Evolutionary conservation across 805 yeast genomes (phyloP).

Genomic region (Schwanniomyces polymorphus): DNA sequence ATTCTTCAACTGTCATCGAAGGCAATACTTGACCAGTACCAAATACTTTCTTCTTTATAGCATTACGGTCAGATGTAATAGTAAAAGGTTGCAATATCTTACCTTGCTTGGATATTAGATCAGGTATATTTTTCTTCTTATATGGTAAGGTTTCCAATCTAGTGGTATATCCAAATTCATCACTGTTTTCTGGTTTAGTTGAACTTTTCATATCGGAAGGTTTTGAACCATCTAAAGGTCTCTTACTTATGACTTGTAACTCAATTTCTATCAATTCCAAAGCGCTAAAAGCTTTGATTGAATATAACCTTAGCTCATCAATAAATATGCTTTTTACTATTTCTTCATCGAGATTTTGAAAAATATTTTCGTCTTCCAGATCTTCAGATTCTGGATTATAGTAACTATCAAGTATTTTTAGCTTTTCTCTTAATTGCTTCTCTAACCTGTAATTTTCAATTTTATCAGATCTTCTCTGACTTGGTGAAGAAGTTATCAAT

Average conservation of each 20-base stretch:
- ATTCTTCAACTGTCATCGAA: conserved; percentile 92
- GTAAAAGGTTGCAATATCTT: conserved; percentile 84
- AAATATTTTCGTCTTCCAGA: conserved; percentile 16
- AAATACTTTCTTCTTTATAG: conserved; percentile 62
- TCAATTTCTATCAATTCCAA: conserved; percentile 68
- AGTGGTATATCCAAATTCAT: conserved; percentile 58
- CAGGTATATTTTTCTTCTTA: conserved; percentile 19
- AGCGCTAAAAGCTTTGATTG: conserved; percentile 53
- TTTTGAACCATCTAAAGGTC: conserved; percentile 23
- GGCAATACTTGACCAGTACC: conserved; percentile 95
- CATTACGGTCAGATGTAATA: conserved; percentile 54
- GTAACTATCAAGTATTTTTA: conserved; percentile 38
- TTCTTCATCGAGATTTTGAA: conserved; percentile 61
- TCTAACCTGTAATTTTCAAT: conserved; percentile 66
- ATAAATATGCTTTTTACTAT: conserved; percentile 52
- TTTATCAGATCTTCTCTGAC: conserved; percentile 62
- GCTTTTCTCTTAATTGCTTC: conserved; percentile 47
- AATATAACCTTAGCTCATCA: conserved; percentile 53
- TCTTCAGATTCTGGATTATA: conserved; percentile 12
- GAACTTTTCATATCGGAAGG: background rate
- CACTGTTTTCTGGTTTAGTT: conserved; percentile 5
- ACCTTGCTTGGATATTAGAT: conserved; percentile 66
- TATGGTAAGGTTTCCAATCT: conserved; percentile 53
- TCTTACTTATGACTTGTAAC: conserved; percentile 54
- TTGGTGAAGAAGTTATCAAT: conserved; percentile 26